Base-by-base conservation (phyloP, 805 yeast genomes). In the Metschnikowia similis region DNA sequence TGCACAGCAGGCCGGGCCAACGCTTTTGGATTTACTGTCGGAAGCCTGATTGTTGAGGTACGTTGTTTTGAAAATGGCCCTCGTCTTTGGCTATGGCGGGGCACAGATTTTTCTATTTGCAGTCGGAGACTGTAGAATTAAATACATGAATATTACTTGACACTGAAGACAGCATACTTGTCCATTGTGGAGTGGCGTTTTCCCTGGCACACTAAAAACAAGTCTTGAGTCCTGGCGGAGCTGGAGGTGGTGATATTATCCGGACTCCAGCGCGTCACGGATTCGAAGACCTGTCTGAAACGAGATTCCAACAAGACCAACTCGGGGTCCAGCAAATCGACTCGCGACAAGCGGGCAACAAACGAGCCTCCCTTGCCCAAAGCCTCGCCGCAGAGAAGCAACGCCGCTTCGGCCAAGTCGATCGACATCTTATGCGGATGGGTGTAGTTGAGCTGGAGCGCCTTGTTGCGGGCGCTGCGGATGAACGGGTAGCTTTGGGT, bases 371-470 rank as follows among this genome's bases (percentile, higher is more conserved):
- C 56, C 11, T 65, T 61, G 37, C 53, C 58, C 51, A 73, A 57
- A 0, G 64, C 47, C 1, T 59, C 60, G 42, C 72, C 66, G 10
- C 64, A 55, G 14, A 72, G 52, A 3, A 69, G 50, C 32, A 72
- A 55, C 1, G 74, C 61, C 0, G 76, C 75, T 47, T 72, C 77
- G 0, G 75, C 74, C 57, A 71, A 55, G 54, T 73, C 77, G 11
- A 72, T 54, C 2, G 67, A 54, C 21, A 70, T 57, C 39, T 67
- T 66, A n/a, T 51, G 41, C 1, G 66, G 65, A 32, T 66, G 59
- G 4, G 50, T 48, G 13, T 62, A 50, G 1, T 68, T 63, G 46
- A 56, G 58, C 14, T 63, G 65, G 26, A 72, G 58, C 8, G 62
- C 59, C 4, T 54, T 56, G 48, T 65, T 65, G 13, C 60, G 56